Evolutionary conservation across 345 rosid species (phyloP), one percentile per base, ranked within the genome.

Genomic region (Gossypioides kirkii): DNA sequence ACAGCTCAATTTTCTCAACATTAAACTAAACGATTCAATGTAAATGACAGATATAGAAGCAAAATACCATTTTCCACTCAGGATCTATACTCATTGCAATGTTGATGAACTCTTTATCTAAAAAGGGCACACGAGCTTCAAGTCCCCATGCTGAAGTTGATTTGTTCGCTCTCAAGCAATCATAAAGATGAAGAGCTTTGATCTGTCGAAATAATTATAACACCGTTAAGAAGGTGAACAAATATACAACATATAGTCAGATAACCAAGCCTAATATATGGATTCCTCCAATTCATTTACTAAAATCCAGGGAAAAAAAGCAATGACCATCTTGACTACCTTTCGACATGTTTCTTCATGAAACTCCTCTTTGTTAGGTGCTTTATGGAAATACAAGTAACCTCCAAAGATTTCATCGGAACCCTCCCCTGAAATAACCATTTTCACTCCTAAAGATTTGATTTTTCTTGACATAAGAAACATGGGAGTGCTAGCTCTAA

Each of bases 391-490:
- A 81, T 91, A 91, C 75, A 91, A 69, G 74, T 89, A 91, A 47
- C 97, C 97, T 80, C 97, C 97, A 82, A 91, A 91, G 12, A 89
- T 89, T 75, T 91, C 97, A 78, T 91, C 97, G 8, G 97, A 91
- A 38, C 97, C 94, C 81, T 91, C 97, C 64, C 97, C 97, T 70
- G 97, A 91, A 49, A 91, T 76, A 77, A 91, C 97, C 97, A 91
- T 91, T 80, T 91, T 91, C 59, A 89, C 97, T 71, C 97, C 94
- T 69, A 91, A 86, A 17, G 97, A 91, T 81, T 87, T 91, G 78
- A 91, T 87, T 84, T 91, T 91, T 72, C 94, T 83, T 8, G 97
- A 91, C 97, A 91, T 91, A 14, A 91, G 92, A 86, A 91, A 91
- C 97, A 91, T 89, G 2, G 94, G 97, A 36, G 94, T 89, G 83